Evolutionary conservation across 352 stramenopile species (phyloP).

Genomic region (Plasmopara muralis): DNA sequence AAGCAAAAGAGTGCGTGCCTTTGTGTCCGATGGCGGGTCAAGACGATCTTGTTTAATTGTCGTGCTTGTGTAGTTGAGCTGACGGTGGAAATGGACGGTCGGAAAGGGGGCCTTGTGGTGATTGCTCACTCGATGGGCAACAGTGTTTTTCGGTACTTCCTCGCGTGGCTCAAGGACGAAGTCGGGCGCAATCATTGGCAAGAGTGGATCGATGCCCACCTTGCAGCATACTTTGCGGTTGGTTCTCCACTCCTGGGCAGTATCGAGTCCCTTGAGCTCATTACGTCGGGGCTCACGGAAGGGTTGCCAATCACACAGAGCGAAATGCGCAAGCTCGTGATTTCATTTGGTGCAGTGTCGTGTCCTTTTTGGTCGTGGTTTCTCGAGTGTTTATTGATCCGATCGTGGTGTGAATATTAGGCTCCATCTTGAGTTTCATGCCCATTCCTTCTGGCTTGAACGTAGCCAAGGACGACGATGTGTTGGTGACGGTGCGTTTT

Average conservation of each 20-base stretch:
- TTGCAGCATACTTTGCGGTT: conserved; percentile 73
- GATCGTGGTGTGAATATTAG: conserved; percentile 15
- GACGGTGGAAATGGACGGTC: conserved; percentile 42
- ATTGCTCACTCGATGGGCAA: conserved; percentile 83
- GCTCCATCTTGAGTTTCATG: conserved; percentile 66
- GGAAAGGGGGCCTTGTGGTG: conserved; percentile 47
- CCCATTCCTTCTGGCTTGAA: conserved; percentile 49
- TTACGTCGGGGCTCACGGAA: conserved; percentile 56
- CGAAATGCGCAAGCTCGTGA: conserved; percentile 63
- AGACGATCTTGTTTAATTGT: conserved; percentile 2
- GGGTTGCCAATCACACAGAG: conserved; percentile 57
- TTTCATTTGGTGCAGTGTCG: conserved; percentile 48
- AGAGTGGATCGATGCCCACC: conserved; percentile 66
- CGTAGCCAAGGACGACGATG: conserved; percentile 46
- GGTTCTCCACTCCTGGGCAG: conserved; percentile 66
- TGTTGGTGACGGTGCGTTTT: conserved; percentile 44
- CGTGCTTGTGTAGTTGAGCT: conserved; percentile 43
- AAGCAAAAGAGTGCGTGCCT: conserved; percentile 55
- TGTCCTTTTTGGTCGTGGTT: background rate
- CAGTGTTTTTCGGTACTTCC: conserved; percentile 73
- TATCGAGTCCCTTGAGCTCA: conserved; percentile 56
- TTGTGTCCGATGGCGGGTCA: background rate
- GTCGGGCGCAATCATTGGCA: conserved; percentile 66
- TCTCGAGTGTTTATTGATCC: background rate
- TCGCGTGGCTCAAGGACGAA: conserved; percentile 74